Conservation (phyloP, 371 early-diverging fungal genomes). For the Massospora cicadina region DNA sequence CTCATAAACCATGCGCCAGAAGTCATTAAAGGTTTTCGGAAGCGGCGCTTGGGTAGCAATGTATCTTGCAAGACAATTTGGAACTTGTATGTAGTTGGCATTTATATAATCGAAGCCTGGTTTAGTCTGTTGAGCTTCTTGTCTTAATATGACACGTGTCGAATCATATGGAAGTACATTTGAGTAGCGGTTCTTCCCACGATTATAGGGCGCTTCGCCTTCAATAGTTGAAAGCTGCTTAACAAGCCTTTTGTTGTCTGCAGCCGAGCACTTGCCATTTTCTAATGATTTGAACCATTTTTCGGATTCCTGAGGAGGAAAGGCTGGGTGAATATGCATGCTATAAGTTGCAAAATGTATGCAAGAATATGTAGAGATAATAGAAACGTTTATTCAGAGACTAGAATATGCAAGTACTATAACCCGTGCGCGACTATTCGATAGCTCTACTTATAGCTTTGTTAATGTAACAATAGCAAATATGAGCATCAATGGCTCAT, state of each 20-base stretch:
- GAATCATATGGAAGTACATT: slow-evolving; percentile 7
- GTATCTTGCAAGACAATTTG: slow-evolving; percentile 27
- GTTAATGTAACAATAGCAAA: no score
- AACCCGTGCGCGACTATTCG: no score
- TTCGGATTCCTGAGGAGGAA: background rate
- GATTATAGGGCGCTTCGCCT: slow-evolving; percentile 1
- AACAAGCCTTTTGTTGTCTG: background rate
- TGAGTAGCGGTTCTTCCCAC: slow-evolving; percentile 1
- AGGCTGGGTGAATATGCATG: no score
- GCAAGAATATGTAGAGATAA: no score
- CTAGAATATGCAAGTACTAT: no score
- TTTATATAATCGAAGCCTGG: slow-evolving; percentile 56
- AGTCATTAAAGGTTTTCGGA: slow-evolving; percentile 53
- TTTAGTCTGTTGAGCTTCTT: slow-evolving; percentile 6
- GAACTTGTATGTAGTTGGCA: slow-evolving; percentile 37
- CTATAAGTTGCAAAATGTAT: no score
- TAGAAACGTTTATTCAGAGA: no score
- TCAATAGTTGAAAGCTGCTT: background rate
- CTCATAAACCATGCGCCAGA: slow-evolving; percentile 84
- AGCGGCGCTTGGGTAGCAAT: slow-evolving; percentile 88
- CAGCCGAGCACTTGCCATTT: slow-evolving; percentile 7
- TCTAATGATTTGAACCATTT: slow-evolving; percentile 1
- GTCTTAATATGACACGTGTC: background rate
- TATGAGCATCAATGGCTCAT: no score
- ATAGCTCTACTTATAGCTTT: no score